phyloP scores from a whole-genome alignment of 2,329 filamentous ascomycete species.

The Phyllosticta citribraziliensis region DNA sequence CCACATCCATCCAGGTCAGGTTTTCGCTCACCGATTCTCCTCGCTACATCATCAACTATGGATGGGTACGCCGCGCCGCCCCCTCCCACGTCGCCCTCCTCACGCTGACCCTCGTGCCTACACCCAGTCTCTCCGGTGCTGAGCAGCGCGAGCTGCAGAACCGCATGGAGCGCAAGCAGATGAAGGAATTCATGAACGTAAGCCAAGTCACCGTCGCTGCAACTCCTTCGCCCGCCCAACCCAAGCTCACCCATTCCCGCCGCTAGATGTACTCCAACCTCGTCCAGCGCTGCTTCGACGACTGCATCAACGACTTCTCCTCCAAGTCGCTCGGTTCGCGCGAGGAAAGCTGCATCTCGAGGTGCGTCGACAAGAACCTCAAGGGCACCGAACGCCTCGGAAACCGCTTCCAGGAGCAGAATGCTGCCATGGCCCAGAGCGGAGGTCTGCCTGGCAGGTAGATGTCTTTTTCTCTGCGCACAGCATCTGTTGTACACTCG shows the following conservation, averaged over 20 bases:
- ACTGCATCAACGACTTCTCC: conserved; percentile 97
- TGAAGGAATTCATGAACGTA: conserved; percentile 98
- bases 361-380: conserved; percentile 94
- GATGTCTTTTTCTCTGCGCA: conserved; percentile 1
- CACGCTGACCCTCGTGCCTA: neutral
- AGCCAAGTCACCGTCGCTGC: conserved; percentile 28
- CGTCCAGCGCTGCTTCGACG: conserved; percentile 85
- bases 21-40: neutral
- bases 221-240: neutral
- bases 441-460: conserved; percentile 42
- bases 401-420: conserved; percentile 77
- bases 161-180: conserved; percentile 95
- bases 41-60: conserved; percentile 13
- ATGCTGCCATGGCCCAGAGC: conserved; percentile 55
- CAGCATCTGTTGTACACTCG: neutral
- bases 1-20: neutral
- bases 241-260: conserved; percentile 10
- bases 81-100: neutral
- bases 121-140: conserved; percentile 54
- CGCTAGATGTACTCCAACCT: conserved; percentile 60
- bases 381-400: conserved; percentile 83
- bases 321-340: conserved; percentile 84
- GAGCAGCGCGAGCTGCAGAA: conserved; percentile 90
- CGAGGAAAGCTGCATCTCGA: conserved; percentile 85
- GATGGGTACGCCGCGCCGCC: conserved; percentile 14